A percentile compares a stretch with the other conserved stretches of the same genome.
These are phyloP conservation scores for Thelephora terrestris DNA, from an alignment of 1,284 basidiomycete species.

Conservation along the genomic window DNA sequence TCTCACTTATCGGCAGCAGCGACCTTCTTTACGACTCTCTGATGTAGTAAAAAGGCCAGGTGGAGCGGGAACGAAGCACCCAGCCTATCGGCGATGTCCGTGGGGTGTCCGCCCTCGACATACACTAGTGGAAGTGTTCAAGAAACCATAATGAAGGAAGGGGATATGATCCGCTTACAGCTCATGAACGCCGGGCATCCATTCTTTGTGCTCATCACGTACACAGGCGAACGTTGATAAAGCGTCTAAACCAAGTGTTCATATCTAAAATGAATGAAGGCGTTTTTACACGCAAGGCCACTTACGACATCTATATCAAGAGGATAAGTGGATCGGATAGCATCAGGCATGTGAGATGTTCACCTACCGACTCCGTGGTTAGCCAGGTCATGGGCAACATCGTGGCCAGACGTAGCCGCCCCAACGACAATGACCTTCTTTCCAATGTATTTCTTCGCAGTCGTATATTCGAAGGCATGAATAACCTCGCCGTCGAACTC, in stretches of 20 bases:
- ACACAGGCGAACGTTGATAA: conserved; percentile 53
- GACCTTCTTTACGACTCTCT: conserved; percentile 36
- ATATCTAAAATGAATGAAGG: neutral
- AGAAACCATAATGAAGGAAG: neutral
- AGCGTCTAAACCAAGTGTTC: conserved; percentile 28
- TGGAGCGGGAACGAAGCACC: conserved; percentile 40
- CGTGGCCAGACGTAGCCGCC: conserved; percentile 38
- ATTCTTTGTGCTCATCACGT: conserved; percentile 44
- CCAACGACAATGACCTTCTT: conserved; percentile 44
- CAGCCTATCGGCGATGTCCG: conserved; percentile 43
- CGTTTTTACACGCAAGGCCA: neutral
- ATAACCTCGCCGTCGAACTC: conserved; percentile 33
- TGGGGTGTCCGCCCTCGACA: conserved; percentile 35
- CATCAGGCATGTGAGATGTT: neutral
- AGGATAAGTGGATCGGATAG: neutral
- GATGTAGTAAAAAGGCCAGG: conserved; percentile 33
- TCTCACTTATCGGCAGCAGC: conserved; percentile 40
- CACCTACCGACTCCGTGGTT: conserved; percentile 33
- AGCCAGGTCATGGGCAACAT: conserved; percentile 34
- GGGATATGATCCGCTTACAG: conserved; percentile 15
- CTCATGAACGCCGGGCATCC: conserved; percentile 29
- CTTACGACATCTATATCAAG: neutral
- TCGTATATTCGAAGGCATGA: conserved; percentile 32
- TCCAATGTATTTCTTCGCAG: conserved; percentile 29
- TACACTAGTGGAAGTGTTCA: conserved; percentile 30